Percentiles rank a stretch among this genome's conserved stretches.
phyloP scores from a whole-genome alignment of 2,329 filamentous ascomycete species.

The Claviceps fusiformis region DNA sequence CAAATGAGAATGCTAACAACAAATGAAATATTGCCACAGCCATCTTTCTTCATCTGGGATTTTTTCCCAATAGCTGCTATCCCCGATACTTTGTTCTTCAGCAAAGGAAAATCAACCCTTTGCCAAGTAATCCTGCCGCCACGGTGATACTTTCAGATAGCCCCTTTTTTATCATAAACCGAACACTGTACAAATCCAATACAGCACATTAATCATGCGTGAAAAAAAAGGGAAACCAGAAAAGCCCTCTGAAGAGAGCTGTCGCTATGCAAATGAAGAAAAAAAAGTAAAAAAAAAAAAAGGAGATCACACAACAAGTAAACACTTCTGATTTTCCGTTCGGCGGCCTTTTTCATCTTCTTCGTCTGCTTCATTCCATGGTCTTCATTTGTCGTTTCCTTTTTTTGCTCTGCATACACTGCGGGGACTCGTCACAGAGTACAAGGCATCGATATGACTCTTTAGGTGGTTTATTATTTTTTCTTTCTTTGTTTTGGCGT shows the following conservation, averaged over 20 bases:
- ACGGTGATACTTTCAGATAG: not conserved
- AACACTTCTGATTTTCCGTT: not conserved
- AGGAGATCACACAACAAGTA: conserved; percentile 7
- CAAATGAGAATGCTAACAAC: not conserved
- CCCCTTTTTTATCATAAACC: not conserved
- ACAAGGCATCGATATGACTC: not conserved
- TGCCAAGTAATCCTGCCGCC: not conserved
- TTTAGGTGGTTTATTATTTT: not conserved
- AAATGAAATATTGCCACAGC: conserved; percentile 2
- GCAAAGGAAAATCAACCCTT: not conserved
- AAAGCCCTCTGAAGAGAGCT: conserved; percentile 13
- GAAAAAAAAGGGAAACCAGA: conserved; percentile 3
- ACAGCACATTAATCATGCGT: not conserved
- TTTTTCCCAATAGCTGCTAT: no score
- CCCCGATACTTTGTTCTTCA: not conserved
- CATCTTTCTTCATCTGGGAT: not conserved
- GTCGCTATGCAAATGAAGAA: conserved; percentile 23
- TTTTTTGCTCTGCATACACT: conserved; percentile 5
- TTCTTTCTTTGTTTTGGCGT: no score
- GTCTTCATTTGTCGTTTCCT: conserved; percentile 7
- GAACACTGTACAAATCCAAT: not conserved
- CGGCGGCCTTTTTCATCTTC: not conserved
- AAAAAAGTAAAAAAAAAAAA: not conserved
- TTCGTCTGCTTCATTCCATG: conserved; percentile 8
- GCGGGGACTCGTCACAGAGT: not conserved